These are phyloP conservation scores for Yarrowia yakushimensis DNA, from an alignment of 805 yeast genomes.

Conservation along the genomic window DNA sequence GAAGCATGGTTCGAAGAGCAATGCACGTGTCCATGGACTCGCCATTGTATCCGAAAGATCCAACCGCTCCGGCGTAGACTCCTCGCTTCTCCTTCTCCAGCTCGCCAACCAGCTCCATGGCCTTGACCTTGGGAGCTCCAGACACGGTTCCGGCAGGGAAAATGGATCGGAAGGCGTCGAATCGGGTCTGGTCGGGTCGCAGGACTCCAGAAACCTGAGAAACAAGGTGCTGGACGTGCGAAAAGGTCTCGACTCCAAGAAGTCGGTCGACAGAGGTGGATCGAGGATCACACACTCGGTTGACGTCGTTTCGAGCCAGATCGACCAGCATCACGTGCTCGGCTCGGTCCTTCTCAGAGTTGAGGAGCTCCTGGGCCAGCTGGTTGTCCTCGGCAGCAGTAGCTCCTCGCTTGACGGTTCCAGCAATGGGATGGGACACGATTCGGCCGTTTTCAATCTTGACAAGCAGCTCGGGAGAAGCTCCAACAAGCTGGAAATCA, in stretches of 20 bases:
- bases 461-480: slow-evolving; percentile 92
- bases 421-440: slow-evolving; percentile 96
- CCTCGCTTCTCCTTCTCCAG: slow-evolving; percentile 91
- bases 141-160: slow-evolving; percentile 99
- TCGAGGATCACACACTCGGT: slow-evolving; percentile 85
- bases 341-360: slow-evolving; percentile 87
- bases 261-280: slow-evolving; percentile 84
- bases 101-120: slow-evolving; percentile 91
- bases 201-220: slow-evolving; percentile 91
- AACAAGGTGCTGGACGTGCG: slow-evolving; percentile 95
- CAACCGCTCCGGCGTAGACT: slow-evolving; percentile 98
- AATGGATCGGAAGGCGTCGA: slow-evolving; percentile 95
- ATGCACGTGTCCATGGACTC: slow-evolving; percentile 95
- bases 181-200: slow-evolving; percentile 77
- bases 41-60: slow-evolving; percentile 97
- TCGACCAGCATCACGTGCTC: slow-evolving; percentile 99
- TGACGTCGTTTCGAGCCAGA: slow-evolving; percentile 92
- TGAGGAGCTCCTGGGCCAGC: slow-evolving; percentile 67
- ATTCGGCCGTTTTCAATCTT: slow-evolving; percentile 76
- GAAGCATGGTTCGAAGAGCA: slow-evolving; percentile 95
- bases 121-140: slow-evolving; percentile 97
- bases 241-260: slow-evolving; percentile 85
- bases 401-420: slow-evolving; percentile 87
- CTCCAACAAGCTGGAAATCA: slow-evolving; percentile 94
- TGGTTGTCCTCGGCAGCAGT: slow-evolving; percentile 88